Percentiles rank a stretch among this genome's conserved stretches.
Evolutionary conservation across 192 early-diverging fungal genomes (phyloP).

Genomic region (Dissophora globulifera): DNA sequence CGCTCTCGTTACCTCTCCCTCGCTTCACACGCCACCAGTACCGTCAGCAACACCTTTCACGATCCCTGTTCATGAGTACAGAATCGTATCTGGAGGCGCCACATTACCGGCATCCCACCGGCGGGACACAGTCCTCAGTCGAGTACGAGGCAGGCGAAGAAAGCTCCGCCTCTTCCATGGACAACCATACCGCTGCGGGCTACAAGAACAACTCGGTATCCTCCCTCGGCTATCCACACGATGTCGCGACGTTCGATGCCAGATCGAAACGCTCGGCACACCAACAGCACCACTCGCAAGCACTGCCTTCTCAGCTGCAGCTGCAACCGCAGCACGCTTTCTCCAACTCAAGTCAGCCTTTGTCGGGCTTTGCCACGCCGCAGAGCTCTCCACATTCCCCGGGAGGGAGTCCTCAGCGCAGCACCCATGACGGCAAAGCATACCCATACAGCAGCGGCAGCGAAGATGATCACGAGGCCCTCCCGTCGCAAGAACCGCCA

Average conservation of each 20-base stretch:
- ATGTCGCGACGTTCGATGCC: neutral
- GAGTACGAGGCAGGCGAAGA: constrained; percentile 43
- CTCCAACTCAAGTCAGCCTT: constrained; percentile 9
- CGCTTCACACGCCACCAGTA: neutral
- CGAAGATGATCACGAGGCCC: constrained; percentile 37
- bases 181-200: constrained; percentile 17
- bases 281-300: constrained; percentile 4
- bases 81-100: constrained; percentile 33
- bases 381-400: constrained; percentile 38
- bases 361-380: constrained; percentile 27
- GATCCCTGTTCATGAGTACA: constrained; percentile 42
- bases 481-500: constrained; percentile 20
- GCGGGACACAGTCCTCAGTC: constrained; percentile 36
- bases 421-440: neutral
- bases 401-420: neutral
- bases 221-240: constrained; percentile 29
- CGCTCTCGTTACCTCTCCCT: neutral
- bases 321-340: constrained; percentile 9
- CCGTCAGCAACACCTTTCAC: neutral
- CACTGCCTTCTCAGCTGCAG: constrained; percentile 5
- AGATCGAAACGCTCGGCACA: constrained; percentile 11
- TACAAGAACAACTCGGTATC: constrained; percentile 19
- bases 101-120: constrained; percentile 30
- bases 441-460: constrained; percentile 39
- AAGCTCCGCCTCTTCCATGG: constrained; percentile 41